phyloP scores from a whole-genome alignment of 306 rosid species.

The Sesbania bispinosa region DNA sequence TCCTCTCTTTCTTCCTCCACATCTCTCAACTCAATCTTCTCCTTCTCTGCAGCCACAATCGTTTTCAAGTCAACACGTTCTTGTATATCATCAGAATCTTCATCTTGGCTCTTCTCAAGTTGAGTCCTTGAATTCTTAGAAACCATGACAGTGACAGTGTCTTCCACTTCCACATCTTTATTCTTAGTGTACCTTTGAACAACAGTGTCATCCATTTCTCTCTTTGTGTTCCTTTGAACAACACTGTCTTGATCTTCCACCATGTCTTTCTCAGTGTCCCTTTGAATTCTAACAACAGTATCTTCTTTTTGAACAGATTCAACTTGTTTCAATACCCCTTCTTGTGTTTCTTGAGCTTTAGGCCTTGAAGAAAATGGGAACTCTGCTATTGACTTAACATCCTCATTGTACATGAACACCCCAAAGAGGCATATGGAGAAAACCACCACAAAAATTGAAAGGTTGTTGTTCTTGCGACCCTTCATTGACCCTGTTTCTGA shows the following conservation, averaged over 20 bases:
- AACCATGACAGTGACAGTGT: background rate
- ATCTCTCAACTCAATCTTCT: conserved; percentile 41
- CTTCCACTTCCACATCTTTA: background rate
- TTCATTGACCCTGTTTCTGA: conserved; percentile 68
- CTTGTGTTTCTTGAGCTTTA: conserved; percentile 60
- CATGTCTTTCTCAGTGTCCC: too few species aligned
- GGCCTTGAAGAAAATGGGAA: conserved; percentile 77
- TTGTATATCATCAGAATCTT: conserved; percentile 51
- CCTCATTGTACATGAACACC: conserved; percentile 93
- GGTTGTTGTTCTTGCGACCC: conserved; percentile 73
- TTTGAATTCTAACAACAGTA: too few species aligned
- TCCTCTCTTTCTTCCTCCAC: conserved; percentile 28
- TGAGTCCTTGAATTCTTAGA: conserved; percentile 42
- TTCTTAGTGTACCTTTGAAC: conserved; percentile 26
- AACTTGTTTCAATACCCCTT: conserved; percentile 4
- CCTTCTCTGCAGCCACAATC: conserved; percentile 15
- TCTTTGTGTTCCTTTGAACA: too few species aligned
- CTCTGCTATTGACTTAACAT: conserved; percentile 86
- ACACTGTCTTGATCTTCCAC: too few species aligned
- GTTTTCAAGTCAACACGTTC: conserved; percentile 43
- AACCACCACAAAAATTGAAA: conserved; percentile 69
- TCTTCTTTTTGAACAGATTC: conserved; percentile 1
- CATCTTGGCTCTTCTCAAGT: conserved; percentile 36
- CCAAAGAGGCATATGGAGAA: conserved; percentile 82
- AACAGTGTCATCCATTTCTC: background rate